Base-by-base conservation (phyloP, 805 yeast genomes). In the Jamesozyma piceae region DNA sequence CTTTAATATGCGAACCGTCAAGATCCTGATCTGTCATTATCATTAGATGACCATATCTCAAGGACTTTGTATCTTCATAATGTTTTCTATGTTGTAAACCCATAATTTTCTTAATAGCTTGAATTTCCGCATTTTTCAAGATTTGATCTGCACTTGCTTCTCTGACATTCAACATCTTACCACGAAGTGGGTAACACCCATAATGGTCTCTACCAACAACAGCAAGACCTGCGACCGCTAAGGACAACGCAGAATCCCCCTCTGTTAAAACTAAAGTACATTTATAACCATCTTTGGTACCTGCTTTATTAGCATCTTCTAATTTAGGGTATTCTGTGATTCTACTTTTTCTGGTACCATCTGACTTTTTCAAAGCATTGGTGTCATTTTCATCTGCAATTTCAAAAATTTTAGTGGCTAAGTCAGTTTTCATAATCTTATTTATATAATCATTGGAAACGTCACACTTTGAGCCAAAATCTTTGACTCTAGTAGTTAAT, bases 11-110 rank as follows among this genome's bases (percentile, higher is more conserved):
- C 15, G 95, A 83, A 47, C 98, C 98, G 73, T 92, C 98, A 54
- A 89, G 95, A 86, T 92, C 98, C 67, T 92, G 98, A 82, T 92
- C 98, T 5, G 98, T 88, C 97, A 92, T 92, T 60, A 92, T 88
- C 97, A 92, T 92, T 40, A 92, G 75, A 61, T 88, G 95, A 30
- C 98, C 98, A 58, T 92, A 92, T 61, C 98, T 78, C 48, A 92
- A 69, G 3, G 82, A 78, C 44, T 75, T 75, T 14, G 83, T 70
- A 49, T 80, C 82, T 18, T 78, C 80, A 59, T 92, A 92, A 35
- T 70, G 71, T 65, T 87, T 90, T 54, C 83, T 87, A 65, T 92
- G 98, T 62, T 89, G 96, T 43, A 92, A 69, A 18, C 98, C 98
- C 69, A 92, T 83, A 53, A 92, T 92, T 60, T 90, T 88, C 60